Evolutionary conservation across 2,329 filamentous ascomycete genomes (phyloP).

Genomic region (Trichoderma cornu-damae): DNA sequence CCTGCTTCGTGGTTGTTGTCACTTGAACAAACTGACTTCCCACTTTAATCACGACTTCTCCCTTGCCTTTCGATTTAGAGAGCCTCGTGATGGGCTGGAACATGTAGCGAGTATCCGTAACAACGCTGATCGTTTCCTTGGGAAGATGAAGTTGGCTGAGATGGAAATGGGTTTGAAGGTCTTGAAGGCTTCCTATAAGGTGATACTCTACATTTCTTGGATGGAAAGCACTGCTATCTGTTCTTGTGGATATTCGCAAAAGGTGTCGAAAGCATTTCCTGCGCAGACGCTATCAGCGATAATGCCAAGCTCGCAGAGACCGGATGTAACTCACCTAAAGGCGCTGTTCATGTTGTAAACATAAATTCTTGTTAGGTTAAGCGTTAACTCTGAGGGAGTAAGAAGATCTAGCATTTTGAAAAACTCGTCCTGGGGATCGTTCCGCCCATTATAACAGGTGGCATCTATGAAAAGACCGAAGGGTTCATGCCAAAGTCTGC

Average conservation of each 20-base stretch:
- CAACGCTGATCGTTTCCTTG: conserved; percentile 64
- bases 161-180: conserved; percentile 62
- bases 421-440: conserved; percentile 60
- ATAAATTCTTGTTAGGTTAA: conserved; percentile 57
- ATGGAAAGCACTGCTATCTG: conserved; percentile 56
- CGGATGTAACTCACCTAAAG: conserved; percentile 45
- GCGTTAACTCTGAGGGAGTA: conserved; percentile 56
- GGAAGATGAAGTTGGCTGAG: conserved; percentile 61
- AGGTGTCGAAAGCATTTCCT: conserved; percentile 61
- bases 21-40: conserved; percentile 66
- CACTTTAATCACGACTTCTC: conserved; percentile 64
- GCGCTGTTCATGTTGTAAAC: conserved; percentile 71
- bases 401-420: conserved; percentile 60
- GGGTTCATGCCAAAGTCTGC: conserved; percentile 63
- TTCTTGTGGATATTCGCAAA: conserved; percentile 56
- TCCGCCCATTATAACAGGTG: conserved; percentile 64
- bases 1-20: conserved; percentile 63
- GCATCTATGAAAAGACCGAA: conserved; percentile 65
- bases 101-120: conserved; percentile 60
- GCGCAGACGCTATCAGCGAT: background rate
- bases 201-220: conserved; percentile 62
- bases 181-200: conserved; percentile 59
- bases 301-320: background rate
- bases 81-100: conserved; percentile 61
- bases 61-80: conserved; percentile 65